Percentiles rank a stretch among this genome's conserved stretches.
These are phyloP conservation scores for Trebouxia gelatinosa DNA, from an alignment of 163 green algal genomes.

Conservation along the genomic window DNA sequence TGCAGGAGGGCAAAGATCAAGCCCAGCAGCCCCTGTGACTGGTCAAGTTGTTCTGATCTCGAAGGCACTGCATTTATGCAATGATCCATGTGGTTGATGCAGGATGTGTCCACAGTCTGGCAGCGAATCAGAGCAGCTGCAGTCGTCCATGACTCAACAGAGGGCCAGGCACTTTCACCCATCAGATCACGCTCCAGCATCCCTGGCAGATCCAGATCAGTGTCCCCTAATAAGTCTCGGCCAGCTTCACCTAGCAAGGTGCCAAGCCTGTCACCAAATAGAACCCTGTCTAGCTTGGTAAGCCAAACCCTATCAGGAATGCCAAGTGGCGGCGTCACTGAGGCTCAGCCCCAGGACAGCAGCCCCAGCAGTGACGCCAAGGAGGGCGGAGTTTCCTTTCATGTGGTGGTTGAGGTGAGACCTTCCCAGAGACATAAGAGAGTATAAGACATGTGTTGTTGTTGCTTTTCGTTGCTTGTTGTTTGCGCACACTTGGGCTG, in stretches of 20 bases:
- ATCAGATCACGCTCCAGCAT: slow-evolving; percentile 7
- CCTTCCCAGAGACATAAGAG: no score
- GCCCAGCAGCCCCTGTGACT: background rate
- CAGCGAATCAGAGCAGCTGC: background rate
- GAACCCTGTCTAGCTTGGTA: no score
- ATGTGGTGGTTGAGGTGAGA: slow-evolving; percentile 2
- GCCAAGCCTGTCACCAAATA: background rate
- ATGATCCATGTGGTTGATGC: background rate
- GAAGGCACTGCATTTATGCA: background rate
- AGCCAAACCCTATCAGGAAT: background rate
- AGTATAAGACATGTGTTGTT: no score
- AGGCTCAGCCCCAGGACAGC: background rate
- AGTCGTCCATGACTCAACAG: slow-evolving; percentile 21
- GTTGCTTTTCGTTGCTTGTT: background rate
- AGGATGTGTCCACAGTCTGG: background rate
- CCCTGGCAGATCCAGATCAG: no score
- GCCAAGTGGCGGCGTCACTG: background rate
- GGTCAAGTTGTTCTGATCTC: no score
- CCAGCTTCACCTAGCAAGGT: background rate
- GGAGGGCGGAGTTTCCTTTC: background rate
- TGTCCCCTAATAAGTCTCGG: no score
- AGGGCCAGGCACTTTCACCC: slow-evolving; percentile 3
- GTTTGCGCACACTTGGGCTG: background rate
- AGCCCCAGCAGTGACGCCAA: background rate
- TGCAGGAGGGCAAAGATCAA: no score